Evolutionary conservation across 179 eudicot species (phyloP).

Genomic region (Actinidia arguta): DNA sequence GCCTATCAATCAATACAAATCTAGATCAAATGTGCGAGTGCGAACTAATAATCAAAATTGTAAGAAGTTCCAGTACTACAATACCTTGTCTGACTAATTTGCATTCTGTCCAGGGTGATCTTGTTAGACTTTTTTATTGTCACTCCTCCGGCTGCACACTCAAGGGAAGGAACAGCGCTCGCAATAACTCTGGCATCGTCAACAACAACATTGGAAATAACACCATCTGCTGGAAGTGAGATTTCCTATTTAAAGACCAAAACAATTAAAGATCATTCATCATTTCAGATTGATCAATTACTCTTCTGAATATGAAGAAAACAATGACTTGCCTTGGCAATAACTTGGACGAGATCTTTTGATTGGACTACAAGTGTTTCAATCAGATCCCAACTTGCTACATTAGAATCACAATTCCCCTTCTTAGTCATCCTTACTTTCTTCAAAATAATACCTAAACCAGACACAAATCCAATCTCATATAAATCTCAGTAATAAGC

Average conservation of each 20-base stretch:
- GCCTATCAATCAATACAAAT: not conserved
- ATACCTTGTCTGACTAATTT: conserved; percentile 33
- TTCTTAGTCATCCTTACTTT: conserved; percentile 77
- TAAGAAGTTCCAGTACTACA: not conserved
- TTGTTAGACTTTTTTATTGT: conserved; percentile 24
- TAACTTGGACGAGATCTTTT: conserved; percentile 93
- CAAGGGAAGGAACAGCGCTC: conserved; percentile 30
- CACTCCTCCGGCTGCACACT: conserved; percentile 28
- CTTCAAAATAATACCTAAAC: conserved; percentile 83
- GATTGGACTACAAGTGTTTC: conserved; percentile 77
- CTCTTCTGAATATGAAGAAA: not conserved
- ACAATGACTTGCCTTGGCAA: conserved; percentile 67
- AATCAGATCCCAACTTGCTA: conserved; percentile 53
- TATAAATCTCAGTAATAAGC: conserved; percentile 16
- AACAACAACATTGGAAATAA: conserved; percentile 33
- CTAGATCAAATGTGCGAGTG: not conserved
- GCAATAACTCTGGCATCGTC: conserved; percentile 42
- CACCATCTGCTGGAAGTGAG: conserved; percentile 49
- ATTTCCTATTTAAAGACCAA: conserved; percentile 52
- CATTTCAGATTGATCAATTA: conserved; percentile 3
- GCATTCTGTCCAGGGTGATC: conserved; percentile 21
- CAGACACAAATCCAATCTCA: conserved; percentile 24
- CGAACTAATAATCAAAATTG: not conserved
- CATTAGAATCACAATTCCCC: conserved; percentile 65
- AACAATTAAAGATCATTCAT: conserved; percentile 8